Evolutionary conservation across 805 yeast genomes (phyloP), one percentile per base, ranked within the genome.

Genomic region (Sugiyamaella mastotermitis): DNA sequence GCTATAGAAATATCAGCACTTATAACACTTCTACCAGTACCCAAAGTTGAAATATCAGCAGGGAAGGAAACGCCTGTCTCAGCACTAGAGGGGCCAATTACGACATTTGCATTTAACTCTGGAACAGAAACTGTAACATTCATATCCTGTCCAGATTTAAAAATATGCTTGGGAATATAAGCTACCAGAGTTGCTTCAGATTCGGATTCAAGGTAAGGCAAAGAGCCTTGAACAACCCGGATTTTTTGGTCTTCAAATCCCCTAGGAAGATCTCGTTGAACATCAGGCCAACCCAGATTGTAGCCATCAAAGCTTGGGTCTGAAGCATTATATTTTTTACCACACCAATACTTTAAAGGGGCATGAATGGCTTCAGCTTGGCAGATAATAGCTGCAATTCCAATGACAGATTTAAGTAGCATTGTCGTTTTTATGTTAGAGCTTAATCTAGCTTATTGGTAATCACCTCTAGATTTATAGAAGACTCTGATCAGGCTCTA

Each of bases 321-420:
- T 4, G 42, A 33, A 8, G 42, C 27, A 33, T 38, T 38, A 23
- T 38, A 38, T 22, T 36, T 24, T 15, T 38, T 38, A 16, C 38
- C 42, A 33, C 42, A 38, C 42, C 42, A 38, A 16, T 35, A 38
- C n/a, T 38, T 38, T 11, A 38, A 16, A 10, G 38, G 25, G 5
- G 38, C 38, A 20, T 35, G 33, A 10, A 35, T 23, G 3, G 17
- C 32, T n/a, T n/a, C n/a, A n/a, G n/a, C n/a, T n/a, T n/a, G n/a
- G n/a, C n/a, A n/a, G n/a, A n/a, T n/a, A n/a, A n/a, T n/a, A n/a
- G n/a, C n/a, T n/a, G n/a, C n/a, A n/a, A n/a, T n/a, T n/a, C n/a
- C n/a, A n/a, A n/a, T n/a, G n/a, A n/a, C n/a, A n/a, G n/a, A n/a
- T n/a, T n/a, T n/a, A n/a, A n/a, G n/a, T n/a, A n/a, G n/a, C n/a